Percentiles rank a stretch among this genome's conserved stretches.
These are phyloP conservation scores for Zymoseptoria pseudotritici DNA, from an alignment of 2,329 filamentous ascomycete genomes.

Conservation along the genomic window DNA sequence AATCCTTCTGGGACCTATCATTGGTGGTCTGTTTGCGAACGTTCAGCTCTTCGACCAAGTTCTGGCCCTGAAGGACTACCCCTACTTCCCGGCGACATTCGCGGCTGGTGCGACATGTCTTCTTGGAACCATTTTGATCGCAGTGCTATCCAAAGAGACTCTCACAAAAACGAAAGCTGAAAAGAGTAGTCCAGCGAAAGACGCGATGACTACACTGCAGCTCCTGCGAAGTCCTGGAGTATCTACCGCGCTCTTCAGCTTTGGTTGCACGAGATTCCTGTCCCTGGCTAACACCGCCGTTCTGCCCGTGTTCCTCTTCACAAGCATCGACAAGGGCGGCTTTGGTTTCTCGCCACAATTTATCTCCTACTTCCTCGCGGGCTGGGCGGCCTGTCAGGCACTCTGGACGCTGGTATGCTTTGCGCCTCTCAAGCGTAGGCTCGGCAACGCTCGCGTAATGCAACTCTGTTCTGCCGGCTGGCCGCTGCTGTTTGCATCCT, in stretches of 20 bases:
- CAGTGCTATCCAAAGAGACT: slow-evolving; percentile 48
- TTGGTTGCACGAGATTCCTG: slow-evolving; percentile 58
- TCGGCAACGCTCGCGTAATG: slow-evolving; percentile 34
- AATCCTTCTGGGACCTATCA: slow-evolving; percentile 61
- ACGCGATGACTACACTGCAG: slow-evolving; percentile 40
- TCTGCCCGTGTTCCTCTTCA: slow-evolving; percentile 60
- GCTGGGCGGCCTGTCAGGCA: slow-evolving; percentile 60
- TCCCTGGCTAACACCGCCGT: slow-evolving; percentile 59
- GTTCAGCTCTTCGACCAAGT: slow-evolving; percentile 51
- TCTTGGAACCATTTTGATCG: slow-evolving; percentile 44
- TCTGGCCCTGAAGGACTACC: slow-evolving; percentile 52
- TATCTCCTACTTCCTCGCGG: slow-evolving; percentile 59
- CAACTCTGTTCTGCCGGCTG: too few relatives aligned
- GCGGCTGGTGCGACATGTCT: slow-evolving; percentile 47
- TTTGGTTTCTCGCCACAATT: slow-evolving; percentile 53
- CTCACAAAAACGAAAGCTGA: slow-evolving; percentile 6
- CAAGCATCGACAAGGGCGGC: slow-evolving; percentile 54
- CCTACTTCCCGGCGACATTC: slow-evolving; percentile 45
- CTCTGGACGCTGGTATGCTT: slow-evolving; percentile 64
- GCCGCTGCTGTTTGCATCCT: too few relatives aligned
- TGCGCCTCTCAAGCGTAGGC: slow-evolving; percentile 39
- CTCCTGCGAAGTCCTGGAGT: slow-evolving; percentile 59
- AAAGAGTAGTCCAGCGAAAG: too few relatives aligned
- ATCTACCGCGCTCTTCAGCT: slow-evolving; percentile 55
- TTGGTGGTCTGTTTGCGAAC: slow-evolving; percentile 61